phyloP scores from a whole-genome alignment of 805 yeast genomes.

The Yueomyces sinensis region DNA sequence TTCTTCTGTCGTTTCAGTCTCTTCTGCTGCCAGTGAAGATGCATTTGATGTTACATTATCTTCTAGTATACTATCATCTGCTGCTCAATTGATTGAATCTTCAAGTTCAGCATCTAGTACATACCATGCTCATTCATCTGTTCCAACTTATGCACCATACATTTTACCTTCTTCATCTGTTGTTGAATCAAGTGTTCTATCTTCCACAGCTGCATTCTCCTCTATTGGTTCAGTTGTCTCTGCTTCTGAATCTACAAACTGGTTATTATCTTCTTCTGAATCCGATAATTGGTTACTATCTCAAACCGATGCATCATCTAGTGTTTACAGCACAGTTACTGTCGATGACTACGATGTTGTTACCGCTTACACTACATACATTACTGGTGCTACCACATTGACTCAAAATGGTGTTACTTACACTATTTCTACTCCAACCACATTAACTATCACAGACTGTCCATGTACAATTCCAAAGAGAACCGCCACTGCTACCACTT shows the following conservation, averaged over 20 bases:
- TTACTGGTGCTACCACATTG: slow-evolving; percentile 60
- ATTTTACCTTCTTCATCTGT: no score
- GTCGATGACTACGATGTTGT: slow-evolving; percentile 19
- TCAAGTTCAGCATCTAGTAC: no score
- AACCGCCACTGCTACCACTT: background rate
- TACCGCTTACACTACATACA: slow-evolving; percentile 65
- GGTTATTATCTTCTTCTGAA: background rate
- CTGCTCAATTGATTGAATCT: no score
- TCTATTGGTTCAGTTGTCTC: slow-evolving; percentile 3
- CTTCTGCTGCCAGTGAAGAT: slow-evolving; percentile 1
- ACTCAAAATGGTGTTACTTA: slow-evolving; percentile 53
- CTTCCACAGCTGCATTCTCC: slow-evolving; percentile 1
- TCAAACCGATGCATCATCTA: background rate
- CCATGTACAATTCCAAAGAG: slow-evolving; percentile 49
- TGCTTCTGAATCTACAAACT: no score
- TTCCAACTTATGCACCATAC: no score
- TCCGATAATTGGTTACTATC: background rate
- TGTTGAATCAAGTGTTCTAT: no score
- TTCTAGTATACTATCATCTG: no score
- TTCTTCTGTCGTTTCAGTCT: background rate
- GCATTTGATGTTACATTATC: no score
- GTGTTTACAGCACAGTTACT: background rate
- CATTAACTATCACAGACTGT: slow-evolving; percentile 74
- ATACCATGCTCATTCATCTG: background rate
- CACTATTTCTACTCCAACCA: slow-evolving; percentile 67